Percentiles rank a stretch among this genome's conserved stretches.
Conservation (phyloP, 106 monocot genomes). For the Cymbidium sinense region DNA sequence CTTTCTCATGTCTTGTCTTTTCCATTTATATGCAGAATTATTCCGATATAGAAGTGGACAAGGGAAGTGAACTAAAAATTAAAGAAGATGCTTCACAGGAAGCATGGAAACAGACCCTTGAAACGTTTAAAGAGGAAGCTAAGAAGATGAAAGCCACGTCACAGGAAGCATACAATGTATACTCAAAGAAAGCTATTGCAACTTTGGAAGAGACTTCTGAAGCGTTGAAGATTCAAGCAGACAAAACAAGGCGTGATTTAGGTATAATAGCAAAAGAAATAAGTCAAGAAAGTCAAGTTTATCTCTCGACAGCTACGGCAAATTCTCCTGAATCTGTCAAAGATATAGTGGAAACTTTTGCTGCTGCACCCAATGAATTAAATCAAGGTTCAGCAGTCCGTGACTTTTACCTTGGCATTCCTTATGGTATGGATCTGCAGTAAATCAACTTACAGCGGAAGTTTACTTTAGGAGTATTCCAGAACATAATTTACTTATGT, state of each 20-base stretch:
- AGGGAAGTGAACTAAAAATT: constrained; percentile 21
- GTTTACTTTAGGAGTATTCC: background rate
- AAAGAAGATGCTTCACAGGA: constrained; percentile 48
- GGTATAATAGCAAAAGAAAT: constrained; percentile 50
- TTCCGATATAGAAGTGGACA: constrained; percentile 28
- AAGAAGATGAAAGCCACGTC: constrained; percentile 48
- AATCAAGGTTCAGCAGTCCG: constrained; percentile 36
- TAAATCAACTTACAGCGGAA: background rate
- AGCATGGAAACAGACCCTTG: constrained; percentile 54
- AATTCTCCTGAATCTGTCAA: constrained; percentile 73
- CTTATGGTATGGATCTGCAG: constrained; percentile 56
- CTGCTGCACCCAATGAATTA: constrained; percentile 30
- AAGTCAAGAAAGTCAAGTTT: constrained; percentile 61
- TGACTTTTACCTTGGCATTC: constrained; percentile 83
- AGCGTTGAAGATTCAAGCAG: constrained; percentile 72
- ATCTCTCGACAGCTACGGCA: constrained; percentile 48
- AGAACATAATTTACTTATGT: background rate
- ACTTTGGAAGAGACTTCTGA: constrained; percentile 53
- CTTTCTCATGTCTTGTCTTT: background rate
- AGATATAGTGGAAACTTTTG: constrained; percentile 60
- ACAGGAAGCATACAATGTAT: constrained; percentile 56
- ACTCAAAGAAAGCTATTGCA: constrained; percentile 53
- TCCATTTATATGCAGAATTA: constrained; percentile 13
- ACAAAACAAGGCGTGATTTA: constrained; percentile 68
- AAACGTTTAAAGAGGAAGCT: constrained; percentile 64